Percentiles rank a stretch among this genome's conserved stretches.
phyloP scores from a whole-genome alignment of 108 stramenopile genomes.

The Licmophora abbreviata region DNA sequence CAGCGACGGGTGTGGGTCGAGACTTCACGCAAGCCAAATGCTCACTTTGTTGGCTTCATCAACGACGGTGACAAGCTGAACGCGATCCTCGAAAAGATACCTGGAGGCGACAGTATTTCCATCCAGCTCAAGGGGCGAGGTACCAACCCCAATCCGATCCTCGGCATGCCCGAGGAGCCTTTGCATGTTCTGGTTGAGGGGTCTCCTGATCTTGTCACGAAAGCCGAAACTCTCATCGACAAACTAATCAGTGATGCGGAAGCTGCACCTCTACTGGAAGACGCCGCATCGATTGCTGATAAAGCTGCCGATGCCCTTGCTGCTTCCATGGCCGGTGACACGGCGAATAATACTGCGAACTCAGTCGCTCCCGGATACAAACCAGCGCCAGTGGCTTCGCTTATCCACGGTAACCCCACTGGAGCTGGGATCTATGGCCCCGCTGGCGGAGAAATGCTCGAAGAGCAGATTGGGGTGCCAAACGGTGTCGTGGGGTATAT shows the following conservation, averaged over 20 bases:
- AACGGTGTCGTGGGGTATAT: slow-evolving; percentile 77
- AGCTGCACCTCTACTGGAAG: slow-evolving; percentile 45
- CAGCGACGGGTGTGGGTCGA: slow-evolving; percentile 37
- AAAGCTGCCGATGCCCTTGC: slow-evolving; percentile 1
- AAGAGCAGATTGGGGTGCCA: slow-evolving; percentile 75
- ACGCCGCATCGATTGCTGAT: not conserved
- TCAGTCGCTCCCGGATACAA: slow-evolving; percentile 22
- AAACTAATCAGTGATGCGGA: slow-evolving; percentile 57
- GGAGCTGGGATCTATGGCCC: slow-evolving; percentile 29
- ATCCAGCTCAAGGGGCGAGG: slow-evolving; percentile 33
- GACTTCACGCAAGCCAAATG: slow-evolving; percentile 23
- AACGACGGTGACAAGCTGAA: too few relatives aligned
- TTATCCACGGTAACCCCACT: slow-evolving; percentile 46
- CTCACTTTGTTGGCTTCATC: slow-evolving; percentile 2
- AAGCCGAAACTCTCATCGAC: slow-evolving; percentile 45
- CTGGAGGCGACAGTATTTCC: slow-evolving; percentile 9
- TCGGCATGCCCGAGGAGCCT: slow-evolving; percentile 51
- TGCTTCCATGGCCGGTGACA: not conserved
- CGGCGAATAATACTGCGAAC: too few relatives aligned
- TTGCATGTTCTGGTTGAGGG: slow-evolving; percentile 67
- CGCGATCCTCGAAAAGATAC: not conserved
- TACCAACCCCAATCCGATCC: slow-evolving; percentile 18
- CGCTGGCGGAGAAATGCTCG: slow-evolving; percentile 33
- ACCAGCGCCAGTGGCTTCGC: slow-evolving; percentile 76
- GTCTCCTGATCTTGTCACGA: slow-evolving; percentile 25